These are phyloP conservation scores for Ganoderma resinaceum DNA, from an alignment of 1,284 basidiomycete species.

Conservation along the genomic window DNA sequence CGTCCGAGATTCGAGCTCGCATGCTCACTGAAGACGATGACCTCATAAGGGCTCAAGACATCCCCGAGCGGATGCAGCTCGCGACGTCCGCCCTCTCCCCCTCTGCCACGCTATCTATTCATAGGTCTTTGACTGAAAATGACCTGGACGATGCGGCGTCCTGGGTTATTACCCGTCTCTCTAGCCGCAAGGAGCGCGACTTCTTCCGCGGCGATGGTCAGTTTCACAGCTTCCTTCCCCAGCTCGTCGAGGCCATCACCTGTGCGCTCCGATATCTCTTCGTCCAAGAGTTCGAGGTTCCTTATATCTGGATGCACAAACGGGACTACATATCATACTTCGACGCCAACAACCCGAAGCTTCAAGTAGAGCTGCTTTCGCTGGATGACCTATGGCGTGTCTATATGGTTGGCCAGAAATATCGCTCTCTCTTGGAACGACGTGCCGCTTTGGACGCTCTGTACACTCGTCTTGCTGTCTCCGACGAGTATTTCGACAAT, in stretches of 20 bases:
- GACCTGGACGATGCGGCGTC: conserved; percentile 85
- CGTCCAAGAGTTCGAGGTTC: conserved; percentile 90
- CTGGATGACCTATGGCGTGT: conserved; percentile 90
- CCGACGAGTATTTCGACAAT: conserved; percentile 78
- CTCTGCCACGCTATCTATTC: conserved; percentile 70
- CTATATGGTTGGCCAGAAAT: conserved; percentile 85
- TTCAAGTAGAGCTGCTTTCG: conserved; percentile 73
- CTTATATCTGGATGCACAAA: conserved; percentile 95
- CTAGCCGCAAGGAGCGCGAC: conserved; percentile 76
- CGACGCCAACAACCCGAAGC: conserved; percentile 62
- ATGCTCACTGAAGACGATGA: conserved; percentile 96
- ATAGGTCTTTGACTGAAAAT: conserved; percentile 69
- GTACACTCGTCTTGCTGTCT: conserved; percentile 69
- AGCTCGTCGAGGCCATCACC: conserved; percentile 84
- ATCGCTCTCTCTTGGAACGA: conserved; percentile 83
- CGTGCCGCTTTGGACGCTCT: conserved; percentile 66
- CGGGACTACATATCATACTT: conserved; percentile 89
- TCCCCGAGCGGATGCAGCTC: conserved; percentile 97
- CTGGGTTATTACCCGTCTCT: conserved; percentile 91
- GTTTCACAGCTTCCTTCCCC: conserved; percentile 65
- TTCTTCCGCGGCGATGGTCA: conserved; percentile 74
- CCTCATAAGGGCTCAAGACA: conserved; percentile 88
- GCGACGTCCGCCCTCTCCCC: conserved; percentile 84
- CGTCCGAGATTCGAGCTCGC: conserved; percentile 92
- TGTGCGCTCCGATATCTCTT: conserved; percentile 87